These are phyloP conservation scores for Cercospora nicotianae DNA, from an alignment of 2,329 filamentous ascomycete genomes.

Conservation along the genomic window DNA sequence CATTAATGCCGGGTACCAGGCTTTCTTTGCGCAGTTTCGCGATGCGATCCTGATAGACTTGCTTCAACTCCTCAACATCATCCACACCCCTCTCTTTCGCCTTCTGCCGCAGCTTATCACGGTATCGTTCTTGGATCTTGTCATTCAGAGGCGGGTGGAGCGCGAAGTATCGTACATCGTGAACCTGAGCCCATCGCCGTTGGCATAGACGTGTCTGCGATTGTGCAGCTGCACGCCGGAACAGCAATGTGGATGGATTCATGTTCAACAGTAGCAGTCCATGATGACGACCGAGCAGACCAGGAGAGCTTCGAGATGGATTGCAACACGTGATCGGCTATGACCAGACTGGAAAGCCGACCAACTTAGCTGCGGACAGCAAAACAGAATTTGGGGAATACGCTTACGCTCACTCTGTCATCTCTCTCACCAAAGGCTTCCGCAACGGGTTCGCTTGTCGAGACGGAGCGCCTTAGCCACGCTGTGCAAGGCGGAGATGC, in stretches of 20 bases:
- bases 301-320: neutral
- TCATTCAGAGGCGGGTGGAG: conserved; percentile 62
- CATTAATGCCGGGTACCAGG: conserved; percentile 54
- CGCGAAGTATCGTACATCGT: conserved; percentile 85
- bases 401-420: no score
- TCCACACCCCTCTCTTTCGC: conserved; percentile 69
- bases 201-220: conserved; percentile 51
- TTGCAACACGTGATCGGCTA: neutral
- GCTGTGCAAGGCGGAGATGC: no score
- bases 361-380: no score
- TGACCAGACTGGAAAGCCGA: neutral
- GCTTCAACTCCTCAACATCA: conserved; percentile 73
- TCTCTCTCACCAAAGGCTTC: no score
- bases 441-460: no score
- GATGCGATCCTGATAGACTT: conserved; percentile 84
- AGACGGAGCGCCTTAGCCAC: no score
- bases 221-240: conserved; percentile 23
- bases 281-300: neutral
- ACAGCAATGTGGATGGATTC: conserved; percentile 28
- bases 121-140: conserved; percentile 76
- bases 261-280: conserved; percentile 3
- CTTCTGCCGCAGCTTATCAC: conserved; percentile 78
- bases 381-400: no score
- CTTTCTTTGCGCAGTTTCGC: conserved; percentile 67
- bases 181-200: conserved; percentile 85